Evolutionary conservation across 306 rosid species (phyloP).

Genomic region (Trichosanthes truncata): DNA sequence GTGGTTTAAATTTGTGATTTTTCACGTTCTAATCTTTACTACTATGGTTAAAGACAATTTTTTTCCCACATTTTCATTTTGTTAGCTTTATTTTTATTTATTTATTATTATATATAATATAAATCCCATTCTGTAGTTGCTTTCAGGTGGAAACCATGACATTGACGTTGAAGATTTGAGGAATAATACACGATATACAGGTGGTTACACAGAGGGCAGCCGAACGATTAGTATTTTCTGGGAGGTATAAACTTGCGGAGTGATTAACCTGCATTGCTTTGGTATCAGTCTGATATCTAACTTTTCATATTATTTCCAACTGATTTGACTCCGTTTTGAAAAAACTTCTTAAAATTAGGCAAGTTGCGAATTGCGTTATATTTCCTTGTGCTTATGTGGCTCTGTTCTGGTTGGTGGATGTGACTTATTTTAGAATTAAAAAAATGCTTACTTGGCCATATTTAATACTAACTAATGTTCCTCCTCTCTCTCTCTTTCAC

Average conservation of each 20-base stretch:
- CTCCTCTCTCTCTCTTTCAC: background rate
- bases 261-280: background rate
- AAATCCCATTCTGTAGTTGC: constrained; percentile 48
- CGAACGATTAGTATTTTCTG: constrained; percentile 77
- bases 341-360: background rate
- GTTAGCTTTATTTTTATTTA: background rate
- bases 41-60: background rate
- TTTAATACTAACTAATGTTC: background rate
- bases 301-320: background rate
- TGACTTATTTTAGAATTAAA: background rate
- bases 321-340: background rate
- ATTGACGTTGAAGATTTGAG: constrained; percentile 80
- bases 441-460: background rate
- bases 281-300: background rate
- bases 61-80: background rate
- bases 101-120: too few species aligned
- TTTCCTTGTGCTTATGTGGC: background rate
- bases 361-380: background rate
- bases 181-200: constrained; percentile 80
- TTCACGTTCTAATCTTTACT: background rate
- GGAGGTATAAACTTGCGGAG: constrained; percentile 54
- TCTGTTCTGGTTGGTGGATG: background rate
- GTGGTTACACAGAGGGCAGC: constrained; percentile 83
- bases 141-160: constrained; percentile 95
- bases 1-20: background rate